phyloP scores from a whole-genome alignment of 495 filamentous ascomycete genomes.

The Diplogelasinospora grovesii region DNA sequence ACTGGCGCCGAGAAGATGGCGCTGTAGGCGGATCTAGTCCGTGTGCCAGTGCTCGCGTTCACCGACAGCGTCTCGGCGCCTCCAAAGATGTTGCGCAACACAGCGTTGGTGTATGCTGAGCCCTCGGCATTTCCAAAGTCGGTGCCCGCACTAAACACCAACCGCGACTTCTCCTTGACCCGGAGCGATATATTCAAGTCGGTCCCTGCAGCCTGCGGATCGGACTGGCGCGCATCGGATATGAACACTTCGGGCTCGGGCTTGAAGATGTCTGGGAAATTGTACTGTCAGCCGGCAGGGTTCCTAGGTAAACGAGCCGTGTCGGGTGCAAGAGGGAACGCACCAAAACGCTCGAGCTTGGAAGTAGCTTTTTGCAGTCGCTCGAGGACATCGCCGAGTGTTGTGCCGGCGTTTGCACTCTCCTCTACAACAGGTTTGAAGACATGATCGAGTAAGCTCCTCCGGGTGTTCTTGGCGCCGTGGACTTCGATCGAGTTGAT shows the following conservation, averaged over 20 bases:
- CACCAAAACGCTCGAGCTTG: slow-evolving; percentile 79
- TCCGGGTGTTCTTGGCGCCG: slow-evolving; percentile 68
- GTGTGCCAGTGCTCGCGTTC: slow-evolving; percentile 78
- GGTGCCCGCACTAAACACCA: slow-evolving; percentile 84
- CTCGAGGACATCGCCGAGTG: slow-evolving; percentile 66
- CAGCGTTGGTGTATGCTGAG: slow-evolving; percentile 76
- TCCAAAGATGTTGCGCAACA: slow-evolving; percentile 87
- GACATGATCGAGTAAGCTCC: slow-evolving; percentile 69
- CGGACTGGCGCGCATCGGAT: slow-evolving; percentile 51
- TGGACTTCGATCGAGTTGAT: slow-evolving; percentile 78
- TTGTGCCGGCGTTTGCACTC: slow-evolving; percentile 60
- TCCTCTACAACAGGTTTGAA: slow-evolving; percentile 69
- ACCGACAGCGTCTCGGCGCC: slow-evolving; percentile 81
- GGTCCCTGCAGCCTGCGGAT: slow-evolving; percentile 53
- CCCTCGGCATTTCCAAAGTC: slow-evolving; percentile 88
- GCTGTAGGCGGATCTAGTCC: slow-evolving; percentile 83
- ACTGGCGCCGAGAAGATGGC: slow-evolving; percentile 76
- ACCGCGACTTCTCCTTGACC: slow-evolving; percentile 68
- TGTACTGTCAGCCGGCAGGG: slow-evolving; percentile 14
- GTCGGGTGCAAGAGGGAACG: slow-evolving; percentile 4
- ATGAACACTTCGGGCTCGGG: slow-evolving; percentile 77
- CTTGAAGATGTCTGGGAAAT: slow-evolving; percentile 91
- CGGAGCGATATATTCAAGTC: slow-evolving; percentile 73
- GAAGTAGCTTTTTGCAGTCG: slow-evolving; percentile 59
- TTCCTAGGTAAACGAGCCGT: background rate